Evolutionary conservation across 495 filamentous ascomycete genomes (phyloP).

Genomic region (Penicillium antarcticum): DNA sequence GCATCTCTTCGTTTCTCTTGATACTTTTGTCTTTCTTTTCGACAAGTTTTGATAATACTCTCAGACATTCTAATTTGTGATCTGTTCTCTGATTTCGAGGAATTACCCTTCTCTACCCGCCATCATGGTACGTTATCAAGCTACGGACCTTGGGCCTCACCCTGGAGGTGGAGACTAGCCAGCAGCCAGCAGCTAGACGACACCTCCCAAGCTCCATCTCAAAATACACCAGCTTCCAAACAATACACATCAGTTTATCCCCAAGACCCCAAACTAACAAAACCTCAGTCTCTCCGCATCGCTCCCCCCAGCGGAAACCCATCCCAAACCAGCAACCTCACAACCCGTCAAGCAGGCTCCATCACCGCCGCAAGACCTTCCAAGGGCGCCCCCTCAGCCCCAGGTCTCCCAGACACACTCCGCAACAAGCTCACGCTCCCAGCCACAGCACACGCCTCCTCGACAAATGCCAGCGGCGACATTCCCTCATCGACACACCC

Average conservation of each 20-base stretch:
- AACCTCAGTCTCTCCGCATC: conserved; percentile 79
- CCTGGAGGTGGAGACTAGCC: conserved; percentile 3
- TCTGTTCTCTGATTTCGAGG: not conserved
- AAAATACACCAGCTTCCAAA: not conserved
- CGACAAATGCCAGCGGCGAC: conserved; percentile 33
- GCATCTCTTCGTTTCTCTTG: conserved; percentile 13
- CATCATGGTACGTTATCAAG: conserved; percentile 37
- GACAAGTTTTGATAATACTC: not conserved
- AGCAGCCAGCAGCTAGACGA: not conserved
- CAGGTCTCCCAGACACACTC: conserved; percentile 87
- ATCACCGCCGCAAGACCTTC: conserved; percentile 33
- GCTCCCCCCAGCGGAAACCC: conserved; percentile 62
- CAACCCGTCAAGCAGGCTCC: conserved; percentile 33
- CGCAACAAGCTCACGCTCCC: conserved; percentile 68
- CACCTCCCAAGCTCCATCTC: not conserved
- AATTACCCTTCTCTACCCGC: conserved; percentile 2
- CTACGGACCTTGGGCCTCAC: conserved; percentile 13
- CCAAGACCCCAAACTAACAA: conserved; percentile 12
- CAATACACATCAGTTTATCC: not conserved
- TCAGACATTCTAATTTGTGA: not conserved
- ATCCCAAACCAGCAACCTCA: conserved; percentile 55
- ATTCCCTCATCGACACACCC: conserved; percentile 69
- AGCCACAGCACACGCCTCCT: conserved; percentile 40
- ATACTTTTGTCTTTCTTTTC: conserved; percentile 5
- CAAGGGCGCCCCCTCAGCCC: conserved; percentile 78